Evolutionary conservation across 257 asterid species (phyloP).

Genomic region (Solanum okadae): DNA sequence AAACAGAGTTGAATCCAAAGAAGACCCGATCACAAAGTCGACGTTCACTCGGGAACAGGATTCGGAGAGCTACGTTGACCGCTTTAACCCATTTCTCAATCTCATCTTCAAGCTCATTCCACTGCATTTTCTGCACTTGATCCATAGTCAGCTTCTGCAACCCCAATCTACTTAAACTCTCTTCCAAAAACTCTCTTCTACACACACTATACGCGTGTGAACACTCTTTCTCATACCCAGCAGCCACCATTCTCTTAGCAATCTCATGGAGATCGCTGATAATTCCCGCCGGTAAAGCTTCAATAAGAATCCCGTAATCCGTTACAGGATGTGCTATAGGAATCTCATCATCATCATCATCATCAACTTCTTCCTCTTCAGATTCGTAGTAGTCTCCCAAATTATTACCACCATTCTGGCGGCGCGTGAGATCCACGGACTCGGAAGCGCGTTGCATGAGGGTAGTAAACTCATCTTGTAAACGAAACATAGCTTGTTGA

Average conservation of each 20-base stretch:
- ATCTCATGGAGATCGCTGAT: slow-evolving; percentile 72
- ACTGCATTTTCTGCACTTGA: slow-evolving; percentile 81
- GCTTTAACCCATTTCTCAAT: slow-evolving; percentile 91
- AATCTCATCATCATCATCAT: slow-evolving; percentile 37
- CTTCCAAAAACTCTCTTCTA: slow-evolving; percentile 84
- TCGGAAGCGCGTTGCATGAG: slow-evolving; percentile 67
- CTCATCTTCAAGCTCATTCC: slow-evolving; percentile 83
- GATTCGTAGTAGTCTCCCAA: slow-evolving; percentile 15
- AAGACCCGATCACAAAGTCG: slow-evolving; percentile 82
- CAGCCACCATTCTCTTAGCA: slow-evolving; percentile 89
- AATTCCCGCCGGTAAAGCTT: slow-evolving; percentile 71
- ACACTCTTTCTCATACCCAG: slow-evolving; percentile 83
- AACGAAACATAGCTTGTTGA: slow-evolving; percentile 83
- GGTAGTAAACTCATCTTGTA: slow-evolving; percentile 71
- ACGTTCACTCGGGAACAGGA: slow-evolving; percentile 87
- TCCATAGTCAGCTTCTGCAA: slow-evolving; percentile 82
- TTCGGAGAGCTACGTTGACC: slow-evolving; percentile 57
- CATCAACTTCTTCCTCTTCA: slow-evolving; percentile 34
- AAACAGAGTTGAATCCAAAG: slow-evolving; percentile 50
- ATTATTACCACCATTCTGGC: neutral
- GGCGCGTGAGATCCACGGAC: slow-evolving; percentile 40
- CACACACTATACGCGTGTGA: slow-evolving; percentile 74
- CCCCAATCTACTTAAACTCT: slow-evolving; percentile 77
- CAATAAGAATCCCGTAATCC: slow-evolving; percentile 70
- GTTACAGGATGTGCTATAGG: slow-evolving; percentile 82